phyloP scores from a whole-genome alignment of 371 early-diverging fungal genomes.

The Apophysomyces sp. region DNA sequence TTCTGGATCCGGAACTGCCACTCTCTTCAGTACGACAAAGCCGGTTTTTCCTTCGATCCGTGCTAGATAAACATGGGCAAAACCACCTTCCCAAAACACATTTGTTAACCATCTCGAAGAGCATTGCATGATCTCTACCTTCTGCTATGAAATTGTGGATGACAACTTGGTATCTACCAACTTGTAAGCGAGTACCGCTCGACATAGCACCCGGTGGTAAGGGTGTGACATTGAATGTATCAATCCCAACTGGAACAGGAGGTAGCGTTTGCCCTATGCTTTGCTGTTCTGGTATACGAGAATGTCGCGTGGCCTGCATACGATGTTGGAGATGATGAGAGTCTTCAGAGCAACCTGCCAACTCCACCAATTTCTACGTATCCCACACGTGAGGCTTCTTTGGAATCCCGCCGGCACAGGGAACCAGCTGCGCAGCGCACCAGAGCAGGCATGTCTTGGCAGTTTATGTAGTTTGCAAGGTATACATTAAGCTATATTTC shows the following conservation, averaged over 20 bases:
- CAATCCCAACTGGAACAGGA: slow-evolving; percentile 47
- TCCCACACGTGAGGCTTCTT: background rate
- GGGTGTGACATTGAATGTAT: slow-evolving; percentile 29
- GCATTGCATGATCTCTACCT: slow-evolving; percentile 19
- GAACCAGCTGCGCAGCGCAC: too few relatives aligned
- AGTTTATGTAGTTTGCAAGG: too few relatives aligned
- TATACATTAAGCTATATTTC: too few relatives aligned
- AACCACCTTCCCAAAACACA: slow-evolving; percentile 62
- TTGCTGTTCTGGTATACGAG: slow-evolving; percentile 51
- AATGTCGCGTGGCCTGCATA: slow-evolving; percentile 18
- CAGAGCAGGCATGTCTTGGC: too few relatives aligned
- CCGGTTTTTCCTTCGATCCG: slow-evolving; percentile 51
- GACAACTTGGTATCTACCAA: slow-evolving; percentile 51
- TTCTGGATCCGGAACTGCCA: slow-evolving; percentile 71
- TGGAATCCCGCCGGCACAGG: background rate
- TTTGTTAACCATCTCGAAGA: background rate
- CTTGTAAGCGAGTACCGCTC: slow-evolving; percentile 54
- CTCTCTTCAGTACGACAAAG: slow-evolving; percentile 75
- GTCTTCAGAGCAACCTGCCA: background rate
- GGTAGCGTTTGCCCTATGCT: slow-evolving; percentile 46
- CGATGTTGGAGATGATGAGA: background rate
- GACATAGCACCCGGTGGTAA: slow-evolving; percentile 48
- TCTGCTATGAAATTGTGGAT: slow-evolving; percentile 54
- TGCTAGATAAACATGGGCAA: slow-evolving; percentile 88
- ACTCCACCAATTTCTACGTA: too few relatives aligned